Evolutionary conservation across 2,329 filamentous ascomycete species (phyloP), one percentile per base, ranked within the genome.

Genomic region (Ophiostoma piceae): DNA sequence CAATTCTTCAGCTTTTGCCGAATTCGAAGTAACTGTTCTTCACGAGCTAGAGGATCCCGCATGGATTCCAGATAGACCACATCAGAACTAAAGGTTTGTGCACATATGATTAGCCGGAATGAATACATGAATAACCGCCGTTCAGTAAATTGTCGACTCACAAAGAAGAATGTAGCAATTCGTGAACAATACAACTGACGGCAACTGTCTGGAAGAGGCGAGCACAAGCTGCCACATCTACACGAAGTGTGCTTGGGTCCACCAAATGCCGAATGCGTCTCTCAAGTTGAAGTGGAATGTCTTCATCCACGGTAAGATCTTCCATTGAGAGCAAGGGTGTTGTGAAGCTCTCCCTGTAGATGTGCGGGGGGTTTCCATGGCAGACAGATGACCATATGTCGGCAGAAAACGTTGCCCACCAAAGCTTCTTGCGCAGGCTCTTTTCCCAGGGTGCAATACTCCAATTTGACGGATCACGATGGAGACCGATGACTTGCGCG

Each of bases 351-450:
- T 75, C 76, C 2, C 73, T 72, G 66, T 77, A 77, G 35, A 84
- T 80, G 71, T 83, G 81, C 1, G 81, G 80, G 3, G 82, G 81
- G 66, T 82, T 82, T 0, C 82, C 82, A 70, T 83, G 81, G 51
- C 79, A 80, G 37, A 83, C 77, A 1, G 81, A 77, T 1, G 81
- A 79, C 82, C 82, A 84, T 37, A 78, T 78, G 69, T 84, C 82
- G 0, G 78, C 77, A 3, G 78, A 73, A 64, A 79, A 82, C 0
- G 78, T 77, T 0, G 79, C 80, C 82, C 82, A 84, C 81, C 81
- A 84, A 3, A 84, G 73, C 73, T 81, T 82, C 71, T 76, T 80
- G 7, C 81, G 77, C 29, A 83, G 60, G 35, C 75, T 77, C 75
- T 81, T 81, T 73, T 84, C 82, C 76, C 80, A 81, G 0, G 73